phyloP scores from a whole-genome alignment of 495 filamentous ascomycete species.

The Hypoxylon fragiforme region DNA sequence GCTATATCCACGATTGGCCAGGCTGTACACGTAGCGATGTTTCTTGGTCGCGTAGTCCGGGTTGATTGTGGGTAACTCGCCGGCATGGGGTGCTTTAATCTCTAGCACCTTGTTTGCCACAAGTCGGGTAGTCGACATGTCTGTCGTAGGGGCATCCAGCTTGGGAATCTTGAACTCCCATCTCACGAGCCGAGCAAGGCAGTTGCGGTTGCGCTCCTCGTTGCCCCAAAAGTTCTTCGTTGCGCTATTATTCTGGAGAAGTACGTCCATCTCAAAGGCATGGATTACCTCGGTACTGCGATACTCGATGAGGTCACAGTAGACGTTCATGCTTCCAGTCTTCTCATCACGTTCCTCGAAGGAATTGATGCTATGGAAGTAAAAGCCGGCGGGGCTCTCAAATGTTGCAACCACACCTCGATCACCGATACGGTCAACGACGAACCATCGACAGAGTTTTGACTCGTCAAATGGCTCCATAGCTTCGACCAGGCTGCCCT shows the following conservation, averaged over 20 bases:
- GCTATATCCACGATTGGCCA: constrained; percentile 59
- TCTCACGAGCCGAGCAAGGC: constrained; percentile 44
- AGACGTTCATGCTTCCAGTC: constrained; percentile 49
- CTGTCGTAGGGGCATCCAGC: not conserved
- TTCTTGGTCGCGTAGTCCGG: constrained; percentile 53
- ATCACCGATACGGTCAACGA: constrained; percentile 60
- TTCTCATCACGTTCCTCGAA: constrained; percentile 59
- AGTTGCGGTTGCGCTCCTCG: constrained; percentile 38
- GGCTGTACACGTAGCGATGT: constrained; percentile 67
- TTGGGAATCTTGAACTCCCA: constrained; percentile 52
- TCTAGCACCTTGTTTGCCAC: constrained; percentile 44
- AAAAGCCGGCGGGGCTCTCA: constrained; percentile 66
- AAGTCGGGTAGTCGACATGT: not conserved
- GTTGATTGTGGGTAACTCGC: constrained; percentile 73
- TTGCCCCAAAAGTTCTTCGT: constrained; percentile 35
- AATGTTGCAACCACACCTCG: constrained; percentile 63
- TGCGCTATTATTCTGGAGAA: constrained; percentile 46
- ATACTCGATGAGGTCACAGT: constrained; percentile 61
- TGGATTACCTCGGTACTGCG: constrained; percentile 58
- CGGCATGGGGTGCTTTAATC: constrained; percentile 43
- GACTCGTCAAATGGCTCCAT: constrained; percentile 56
- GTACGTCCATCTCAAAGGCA: constrained; percentile 61
- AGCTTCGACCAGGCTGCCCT: constrained; percentile 60
- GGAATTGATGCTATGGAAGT: constrained; percentile 76
- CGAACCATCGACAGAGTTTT: constrained; percentile 64